Evolutionary conservation across 2,329 filamentous ascomycete species (phyloP), one percentile per base, ranked within the genome.

Genomic region (Xylaria sp.): DNA sequence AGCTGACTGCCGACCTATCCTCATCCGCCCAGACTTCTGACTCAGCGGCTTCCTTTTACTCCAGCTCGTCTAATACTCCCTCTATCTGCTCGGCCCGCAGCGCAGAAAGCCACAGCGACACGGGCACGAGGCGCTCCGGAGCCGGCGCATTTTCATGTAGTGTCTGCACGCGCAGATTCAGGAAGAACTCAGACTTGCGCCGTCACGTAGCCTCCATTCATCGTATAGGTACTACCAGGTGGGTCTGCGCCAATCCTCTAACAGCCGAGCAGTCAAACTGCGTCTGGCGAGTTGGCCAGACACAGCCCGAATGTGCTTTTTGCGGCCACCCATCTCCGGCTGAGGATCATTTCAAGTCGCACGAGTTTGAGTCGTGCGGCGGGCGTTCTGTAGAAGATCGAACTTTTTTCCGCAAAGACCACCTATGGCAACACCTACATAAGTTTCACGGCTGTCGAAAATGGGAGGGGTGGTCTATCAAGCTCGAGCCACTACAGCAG

Each of bases 241-340:
- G 83, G 83, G 82, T 88, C 5, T 90, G 88, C 71, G 82, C 83
- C 0, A 81, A 79, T 1, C 80, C 80, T 4, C 66, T 80, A 3
- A 71, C 75, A 0, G 65, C 73, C 1, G 74, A 75, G n/a, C 76
- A 80, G 62, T 74, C 87, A 0, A 77, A 83, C 1, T 80, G 85
- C 0, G 81, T 86, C 2, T 83, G 87, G 70, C 82, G 86, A 4
- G 81, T 86, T 51, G 79, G 81, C 17, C 82, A 84, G 20, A 82
- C 80, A 6, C 79, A 80, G 10, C 78, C 81, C 0, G 77, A 81
- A 26, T 83, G 81, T 65, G 71, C 80, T 23, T 82, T 83, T 40
- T 83, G 81, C 59, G 81, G 81, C 73, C 79, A 61, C 13, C n/a
- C 31, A 49, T 49, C 59, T 6, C 59, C 59, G 4, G n/a, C n/a